These are phyloP conservation scores for Phytopythium montanum DNA, from an alignment of 352 stramenopile species.

Conservation along the genomic window DNA sequence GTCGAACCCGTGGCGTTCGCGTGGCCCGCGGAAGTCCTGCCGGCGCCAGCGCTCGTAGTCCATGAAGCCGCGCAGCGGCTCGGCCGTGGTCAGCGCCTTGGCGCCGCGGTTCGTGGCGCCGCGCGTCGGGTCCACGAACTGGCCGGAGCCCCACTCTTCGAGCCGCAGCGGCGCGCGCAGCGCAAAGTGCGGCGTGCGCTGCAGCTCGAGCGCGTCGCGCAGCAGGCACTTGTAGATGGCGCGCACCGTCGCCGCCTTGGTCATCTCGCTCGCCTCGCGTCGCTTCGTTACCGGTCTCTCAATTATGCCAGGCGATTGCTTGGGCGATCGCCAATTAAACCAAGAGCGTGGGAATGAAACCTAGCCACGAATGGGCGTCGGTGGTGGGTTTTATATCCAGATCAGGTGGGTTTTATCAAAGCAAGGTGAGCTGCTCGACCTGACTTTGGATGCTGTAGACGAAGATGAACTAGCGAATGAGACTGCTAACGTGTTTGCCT, in stretches of 20 bases:
- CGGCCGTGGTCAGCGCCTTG: slow-evolving; percentile 7
- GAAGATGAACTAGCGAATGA: no score
- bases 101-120: slow-evolving; percentile 4
- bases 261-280: slow-evolving; percentile 24
- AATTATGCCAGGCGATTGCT: no score
- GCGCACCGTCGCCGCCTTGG: slow-evolving; percentile 32
- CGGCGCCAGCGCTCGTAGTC: slow-evolving; percentile 40
- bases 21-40: slow-evolving; percentile 28
- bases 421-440: neutral
- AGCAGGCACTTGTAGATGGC: slow-evolving; percentile 73
- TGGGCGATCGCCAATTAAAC: no score
- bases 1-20: slow-evolving; percentile 18
- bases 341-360: neutral
- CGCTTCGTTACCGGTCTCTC: no score
- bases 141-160: slow-evolving; percentile 63
- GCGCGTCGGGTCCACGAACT: slow-evolving; percentile 31
- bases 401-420: neutral
- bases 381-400: no score
- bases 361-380: neutral
- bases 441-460: no score
- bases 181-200: slow-evolving; percentile 55
- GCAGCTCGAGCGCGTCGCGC: slow-evolving; percentile 47
- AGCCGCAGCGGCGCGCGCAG: slow-evolving; percentile 46
- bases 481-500: no score
- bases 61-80: slow-evolving; percentile 36